Base-by-base conservation (phyloP, 2,329 filamentous ascomycete species). In the Helotiales sp. region DNA sequence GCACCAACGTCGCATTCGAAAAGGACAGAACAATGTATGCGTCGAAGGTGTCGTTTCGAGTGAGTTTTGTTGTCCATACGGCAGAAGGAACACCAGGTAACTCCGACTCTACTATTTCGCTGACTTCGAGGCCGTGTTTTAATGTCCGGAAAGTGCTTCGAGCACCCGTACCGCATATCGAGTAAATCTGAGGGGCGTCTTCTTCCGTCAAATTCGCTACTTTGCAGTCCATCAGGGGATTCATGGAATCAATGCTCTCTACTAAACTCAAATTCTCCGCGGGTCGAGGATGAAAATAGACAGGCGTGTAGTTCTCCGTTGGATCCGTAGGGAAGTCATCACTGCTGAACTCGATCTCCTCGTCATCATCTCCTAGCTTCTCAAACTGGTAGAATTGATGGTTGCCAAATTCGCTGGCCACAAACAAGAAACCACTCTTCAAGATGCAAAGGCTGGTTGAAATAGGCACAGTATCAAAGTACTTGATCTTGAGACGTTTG, bases 331-430 rank as follows among this genome's bases (percentile, higher is more conserved):
- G 87, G 64, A 89, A 96, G 62, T 89, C 81, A 53, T 95, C 91
- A 73, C 93, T 97, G 25, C 80, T 82, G 68, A 93, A 97, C 69
- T 96, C 89, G 0, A 86, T 81, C 73, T 98, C 92, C 2, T 96
- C 89, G 61, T 96, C 92, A 67, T 98, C 93, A 62, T 99, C 95
- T 40, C 93, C 96, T 6, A 99, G 84, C 69, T 96, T 96, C 72
- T 97, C 92, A 62, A 99, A 96, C 71, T 98, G 93, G 73, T 98
- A 99, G 66, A 99, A 92, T 59, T 92, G 86, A 71, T 96, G 90
- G 71, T 97, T 95, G 29, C 96, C 95, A 63, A 89, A 92, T 73
- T 99, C 93, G 69, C 90, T 91, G 7, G 92, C 91, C 53, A 93
- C 89, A 69, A 95, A 99, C 10, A 99, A 81, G 70, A 96, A 99